Percentiles rank a stretch among this genome's conserved stretches.
Evolutionary conservation across 1,139 yeast genomes (phyloP).

Genomic region (Ogataea hybrid): DNA sequence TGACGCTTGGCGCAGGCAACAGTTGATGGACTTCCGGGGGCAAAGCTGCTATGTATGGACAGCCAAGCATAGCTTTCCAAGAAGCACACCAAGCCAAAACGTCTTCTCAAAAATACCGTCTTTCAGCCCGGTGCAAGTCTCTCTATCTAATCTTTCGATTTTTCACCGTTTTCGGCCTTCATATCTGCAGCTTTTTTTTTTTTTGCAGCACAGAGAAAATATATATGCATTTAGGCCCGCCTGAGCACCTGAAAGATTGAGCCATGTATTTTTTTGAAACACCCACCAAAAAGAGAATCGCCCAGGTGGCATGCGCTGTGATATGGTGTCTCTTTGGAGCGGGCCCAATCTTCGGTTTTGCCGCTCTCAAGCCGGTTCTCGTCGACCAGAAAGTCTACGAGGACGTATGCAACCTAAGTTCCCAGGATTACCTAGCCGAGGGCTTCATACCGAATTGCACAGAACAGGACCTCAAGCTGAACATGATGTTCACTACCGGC

Average conservation of each 20-base stretch:
- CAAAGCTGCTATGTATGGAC: too few relatives aligned
- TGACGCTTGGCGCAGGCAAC: too few relatives aligned
- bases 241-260: neutral
- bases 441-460: slow-evolving; percentile 37
- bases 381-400: slow-evolving; percentile 51
- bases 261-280: slow-evolving; percentile 32
- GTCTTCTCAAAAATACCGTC: too few relatives aligned
- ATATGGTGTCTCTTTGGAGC: slow-evolving; percentile 62
- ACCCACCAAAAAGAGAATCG: slow-evolving; percentile 24
- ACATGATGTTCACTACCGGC: slow-evolving; percentile 55
- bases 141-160: neutral
- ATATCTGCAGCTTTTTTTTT: neutral
- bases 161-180: neutral
- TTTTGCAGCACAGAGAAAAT: slow-evolving; percentile 1
- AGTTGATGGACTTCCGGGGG: too few relatives aligned
- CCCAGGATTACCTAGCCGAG: slow-evolving; percentile 11
- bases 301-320: slow-evolving; percentile 49
- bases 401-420: slow-evolving; percentile 36
- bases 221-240: neutral
- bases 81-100: too few relatives aligned
- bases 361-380: slow-evolving; percentile 58
- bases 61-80: too few relatives aligned
- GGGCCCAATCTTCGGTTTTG: slow-evolving; percentile 65
- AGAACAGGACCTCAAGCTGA: slow-evolving; percentile 52
- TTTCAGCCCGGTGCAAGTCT: too few relatives aligned